Percentiles rank a stretch among this genome's conserved stretches.
Evolutionary conservation across 2,329 filamentous ascomycete genomes (phyloP).

Genomic region (Penicillium frequentans): DNA sequence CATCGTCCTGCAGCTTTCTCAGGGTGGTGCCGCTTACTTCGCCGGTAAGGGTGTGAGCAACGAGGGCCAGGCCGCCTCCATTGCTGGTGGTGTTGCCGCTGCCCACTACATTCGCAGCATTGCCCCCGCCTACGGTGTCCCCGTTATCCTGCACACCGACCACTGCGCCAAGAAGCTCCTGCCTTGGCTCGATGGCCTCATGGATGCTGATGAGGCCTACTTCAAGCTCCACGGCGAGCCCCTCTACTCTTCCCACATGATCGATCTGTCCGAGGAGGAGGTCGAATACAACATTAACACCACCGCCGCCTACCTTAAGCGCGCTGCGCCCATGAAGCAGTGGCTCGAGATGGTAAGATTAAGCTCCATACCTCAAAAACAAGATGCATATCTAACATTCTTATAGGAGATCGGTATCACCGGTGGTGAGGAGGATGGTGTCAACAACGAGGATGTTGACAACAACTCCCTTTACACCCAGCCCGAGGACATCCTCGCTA

Average conservation of each 20-base stretch:
- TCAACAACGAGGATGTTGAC: slow-evolving; percentile 98
- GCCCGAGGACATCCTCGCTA: slow-evolving; percentile 90
- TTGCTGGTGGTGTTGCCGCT: slow-evolving; percentile 82
- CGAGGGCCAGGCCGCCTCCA: slow-evolving; percentile 79
- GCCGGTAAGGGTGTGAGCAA: slow-evolving; percentile 88
- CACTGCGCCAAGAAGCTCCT: slow-evolving; percentile 99
- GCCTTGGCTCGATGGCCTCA: slow-evolving; percentile 94
- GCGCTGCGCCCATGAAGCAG: slow-evolving; percentile 94
- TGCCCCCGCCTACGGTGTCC: slow-evolving; percentile 83
- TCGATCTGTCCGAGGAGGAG: slow-evolving; percentile 90
- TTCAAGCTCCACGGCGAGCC: slow-evolving; percentile 93
- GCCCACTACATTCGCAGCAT: slow-evolving; percentile 92
- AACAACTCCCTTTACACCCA: slow-evolving; percentile 98
- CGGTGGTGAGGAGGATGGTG: slow-evolving; percentile 95
- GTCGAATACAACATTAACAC: slow-evolving; percentile 90
- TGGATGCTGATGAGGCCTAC: slow-evolving; percentile 90
- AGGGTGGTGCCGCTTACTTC: slow-evolving; percentile 92
- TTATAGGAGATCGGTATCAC: slow-evolving; percentile 81
- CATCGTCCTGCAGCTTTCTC: slow-evolving; percentile 88
- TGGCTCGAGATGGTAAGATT: slow-evolving; percentile 90
- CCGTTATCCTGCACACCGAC: slow-evolving; percentile 93
- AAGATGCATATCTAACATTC: not conserved
- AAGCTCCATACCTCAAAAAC: not conserved
- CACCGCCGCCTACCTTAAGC: slow-evolving; percentile 90
- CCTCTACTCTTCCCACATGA: slow-evolving; percentile 97